Percentiles rank a stretch among this genome's conserved stretches.
phyloP scores from a whole-genome alignment of 352 stramenopile species.

The Porosira glacialis region DNA sequence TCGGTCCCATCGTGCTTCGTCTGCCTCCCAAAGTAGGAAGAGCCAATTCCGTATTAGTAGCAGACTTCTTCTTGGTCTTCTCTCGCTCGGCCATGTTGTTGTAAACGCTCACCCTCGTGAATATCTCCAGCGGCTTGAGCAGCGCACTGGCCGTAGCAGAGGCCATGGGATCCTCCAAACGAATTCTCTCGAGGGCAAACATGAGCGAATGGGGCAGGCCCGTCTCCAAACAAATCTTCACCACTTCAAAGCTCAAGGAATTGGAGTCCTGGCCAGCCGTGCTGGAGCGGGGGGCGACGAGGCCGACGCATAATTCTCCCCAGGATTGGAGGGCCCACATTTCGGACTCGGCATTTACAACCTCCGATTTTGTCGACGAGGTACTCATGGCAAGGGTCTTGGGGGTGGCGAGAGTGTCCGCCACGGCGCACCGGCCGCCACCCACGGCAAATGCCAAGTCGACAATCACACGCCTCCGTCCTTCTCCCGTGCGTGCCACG shows the following conservation, averaged over 20 bases:
- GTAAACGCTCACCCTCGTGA: conserved; percentile 65
- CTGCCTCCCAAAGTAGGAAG: too few species aligned
- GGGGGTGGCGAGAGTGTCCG: conserved; percentile 1
- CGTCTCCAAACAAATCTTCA: conserved; percentile 77
- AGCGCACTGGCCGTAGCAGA: conserved; percentile 55
- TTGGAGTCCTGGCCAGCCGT: conserved; percentile 51
- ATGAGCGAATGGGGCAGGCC: conserved; percentile 74
- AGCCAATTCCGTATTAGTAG: conserved; percentile 39
- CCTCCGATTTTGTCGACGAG: conserved; percentile 1
- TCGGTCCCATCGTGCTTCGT: conserved; percentile 44
- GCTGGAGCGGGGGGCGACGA: conserved; percentile 67
- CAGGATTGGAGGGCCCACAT: conserved; percentile 66
- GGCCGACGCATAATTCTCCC: conserved; percentile 73
- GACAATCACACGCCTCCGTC: conserved; percentile 66
- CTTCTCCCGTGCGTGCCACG: conserved; percentile 74
- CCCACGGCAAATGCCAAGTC: conserved; percentile 78
- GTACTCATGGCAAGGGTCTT: background rate
- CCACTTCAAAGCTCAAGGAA: conserved; percentile 72
- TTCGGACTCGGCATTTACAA: conserved; percentile 30
- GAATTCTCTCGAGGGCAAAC: conserved; percentile 66
- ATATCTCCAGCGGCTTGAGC: conserved; percentile 78
- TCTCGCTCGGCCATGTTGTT: conserved; percentile 72
- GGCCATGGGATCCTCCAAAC: conserved; percentile 72
- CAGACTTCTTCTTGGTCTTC: conserved; percentile 25
- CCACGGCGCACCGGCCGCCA: conserved; percentile 37